A percentile compares a stretch with the other conserved stretches of the same genome.
Evolutionary conservation across 768 basidiomycete genomes (phyloP).

Genomic region (Dioszegia hungarica): DNA sequence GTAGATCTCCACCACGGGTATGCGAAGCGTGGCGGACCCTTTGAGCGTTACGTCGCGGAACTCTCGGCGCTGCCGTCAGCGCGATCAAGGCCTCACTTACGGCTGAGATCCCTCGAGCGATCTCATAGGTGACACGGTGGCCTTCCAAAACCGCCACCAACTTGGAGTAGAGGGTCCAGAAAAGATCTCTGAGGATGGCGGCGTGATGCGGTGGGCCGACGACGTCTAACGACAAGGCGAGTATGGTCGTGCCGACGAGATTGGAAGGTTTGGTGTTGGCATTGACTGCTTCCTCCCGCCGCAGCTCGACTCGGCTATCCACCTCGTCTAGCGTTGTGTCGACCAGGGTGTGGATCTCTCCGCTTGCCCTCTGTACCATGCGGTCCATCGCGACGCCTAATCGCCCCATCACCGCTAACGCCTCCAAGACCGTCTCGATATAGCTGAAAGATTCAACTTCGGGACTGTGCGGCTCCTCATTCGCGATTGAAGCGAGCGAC

Average conservation of each 20-base stretch:
- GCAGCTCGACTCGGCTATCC: slow-evolving; percentile 61
- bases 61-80: slow-evolving; percentile 66
- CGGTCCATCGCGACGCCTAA: slow-evolving; percentile 77
- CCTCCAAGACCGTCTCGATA: slow-evolving; percentile 85
- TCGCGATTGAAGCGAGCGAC: slow-evolving; percentile 18
- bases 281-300: slow-evolving; percentile 18
- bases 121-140: slow-evolving; percentile 80
- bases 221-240: slow-evolving; percentile 54
- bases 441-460: slow-evolving; percentile 91
- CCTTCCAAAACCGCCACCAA: slow-evolving; percentile 89
- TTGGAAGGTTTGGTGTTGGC: background rate
- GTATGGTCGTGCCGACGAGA: slow-evolving; percentile 1
- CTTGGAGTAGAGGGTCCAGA: slow-evolving; percentile 97
- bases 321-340: slow-evolving; percentile 87
- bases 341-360: slow-evolving; percentile 77
- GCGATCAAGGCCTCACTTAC: slow-evolving; percentile 55
- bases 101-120: slow-evolving; percentile 81
- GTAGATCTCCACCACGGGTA: slow-evolving; percentile 81
- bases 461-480: slow-evolving; percentile 56
- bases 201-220: slow-evolving; percentile 59
- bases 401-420: slow-evolving; percentile 84
- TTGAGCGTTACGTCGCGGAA: slow-evolving; percentile 82
- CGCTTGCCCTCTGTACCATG: slow-evolving; percentile 72
- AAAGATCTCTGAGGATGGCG: slow-evolving; percentile 81
- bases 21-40: slow-evolving; percentile 52